Conservation (phyloP, 129 eudicot genomes). For the Helianthus tuberosus region DNA sequence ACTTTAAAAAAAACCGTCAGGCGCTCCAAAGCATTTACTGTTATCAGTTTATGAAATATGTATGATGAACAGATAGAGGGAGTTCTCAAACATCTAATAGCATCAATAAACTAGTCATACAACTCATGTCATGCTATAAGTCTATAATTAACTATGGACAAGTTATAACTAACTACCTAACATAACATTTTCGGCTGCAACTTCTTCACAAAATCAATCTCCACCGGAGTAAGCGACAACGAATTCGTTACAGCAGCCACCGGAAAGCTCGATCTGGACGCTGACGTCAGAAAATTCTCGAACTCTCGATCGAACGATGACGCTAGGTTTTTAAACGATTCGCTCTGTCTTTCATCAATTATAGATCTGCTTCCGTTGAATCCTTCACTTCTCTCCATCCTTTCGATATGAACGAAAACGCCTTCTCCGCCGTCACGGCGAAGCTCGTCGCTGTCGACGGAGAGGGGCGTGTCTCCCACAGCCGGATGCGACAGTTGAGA, state of each 20-base stretch:
- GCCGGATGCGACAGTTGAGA: conserved; percentile 24
- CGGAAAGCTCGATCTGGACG: conserved; percentile 67
- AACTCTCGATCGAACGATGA: conserved; percentile 66
- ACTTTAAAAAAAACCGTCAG: neutral
- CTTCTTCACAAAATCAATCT: conserved; percentile 73
- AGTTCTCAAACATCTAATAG: neutral
- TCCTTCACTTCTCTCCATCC: conserved; percentile 90
- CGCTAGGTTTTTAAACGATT: conserved; percentile 78
- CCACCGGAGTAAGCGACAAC: conserved; percentile 29
- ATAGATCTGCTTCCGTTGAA: conserved; percentile 90
- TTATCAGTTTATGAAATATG: neutral
- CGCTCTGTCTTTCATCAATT: conserved; percentile 73
- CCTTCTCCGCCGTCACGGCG: conserved; percentile 76
- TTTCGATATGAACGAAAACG: conserved; percentile 73
- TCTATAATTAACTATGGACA: too few relatives aligned
- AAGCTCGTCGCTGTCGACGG: conserved; percentile 29
- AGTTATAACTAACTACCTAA: too few relatives aligned
- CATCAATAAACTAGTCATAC: neutral
- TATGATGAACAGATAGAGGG: neutral
- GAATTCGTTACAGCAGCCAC: conserved; percentile 59
- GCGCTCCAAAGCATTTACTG: neutral
- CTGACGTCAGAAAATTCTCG: conserved; percentile 82
- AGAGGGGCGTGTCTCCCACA: conserved; percentile 48
- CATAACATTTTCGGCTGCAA: conserved; percentile 59
- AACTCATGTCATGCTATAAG: too few relatives aligned